Evolutionary conservation across 441 rosid species (phyloP).

Genomic region (Aleurites moluccanus): DNA sequence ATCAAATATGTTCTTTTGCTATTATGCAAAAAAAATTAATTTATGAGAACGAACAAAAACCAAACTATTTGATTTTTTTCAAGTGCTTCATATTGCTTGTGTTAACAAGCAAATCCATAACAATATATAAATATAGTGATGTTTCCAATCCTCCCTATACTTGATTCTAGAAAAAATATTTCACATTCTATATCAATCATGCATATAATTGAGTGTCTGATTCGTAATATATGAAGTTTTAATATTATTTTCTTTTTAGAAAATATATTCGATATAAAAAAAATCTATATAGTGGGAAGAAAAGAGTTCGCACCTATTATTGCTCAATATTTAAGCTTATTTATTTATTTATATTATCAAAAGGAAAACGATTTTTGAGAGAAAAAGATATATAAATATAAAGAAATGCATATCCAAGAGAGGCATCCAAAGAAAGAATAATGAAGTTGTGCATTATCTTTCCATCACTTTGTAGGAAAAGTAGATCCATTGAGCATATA

Average conservation of each 20-base stretch:
- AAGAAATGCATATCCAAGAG: not conserved
- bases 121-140: not conserved
- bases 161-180: not conserved
- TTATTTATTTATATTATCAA: not conserved
- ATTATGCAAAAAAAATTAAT: constrained; percentile 5
- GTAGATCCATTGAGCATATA: constrained; percentile 11
- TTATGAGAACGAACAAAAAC: not conserved
- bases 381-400: constrained; percentile 17
- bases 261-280: no score
- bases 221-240: no score
- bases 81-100: not conserved
- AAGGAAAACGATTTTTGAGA: constrained; percentile 31
- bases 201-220: no score
- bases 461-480: constrained; percentile 25
- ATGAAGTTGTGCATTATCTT: constrained; percentile 19
- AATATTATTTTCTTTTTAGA: no score
- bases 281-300: not conserved
- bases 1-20: not conserved
- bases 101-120: not conserved
- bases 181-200: not conserved
- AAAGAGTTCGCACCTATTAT: constrained; percentile 17
- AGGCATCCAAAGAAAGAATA: constrained; percentile 35
- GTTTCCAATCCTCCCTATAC: not conserved
- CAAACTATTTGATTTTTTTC: not conserved
- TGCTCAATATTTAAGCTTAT: constrained; percentile 22